Conservation (phyloP, 2,329 filamentous ascomycete species). For the Cryphonectria naterciae region DNA sequence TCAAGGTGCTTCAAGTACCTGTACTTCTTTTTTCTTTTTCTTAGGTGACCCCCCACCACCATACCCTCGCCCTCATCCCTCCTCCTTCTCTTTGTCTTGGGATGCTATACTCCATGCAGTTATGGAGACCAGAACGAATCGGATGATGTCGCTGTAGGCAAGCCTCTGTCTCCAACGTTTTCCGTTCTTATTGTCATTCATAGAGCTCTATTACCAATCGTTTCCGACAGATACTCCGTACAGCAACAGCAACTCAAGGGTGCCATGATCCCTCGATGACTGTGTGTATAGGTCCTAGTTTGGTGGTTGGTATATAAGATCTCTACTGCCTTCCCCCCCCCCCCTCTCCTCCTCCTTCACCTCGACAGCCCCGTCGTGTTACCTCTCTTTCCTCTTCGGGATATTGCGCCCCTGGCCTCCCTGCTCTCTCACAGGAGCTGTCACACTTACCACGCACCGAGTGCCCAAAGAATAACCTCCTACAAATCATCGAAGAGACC, state of each 20-base stretch:
- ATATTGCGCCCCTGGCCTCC: background rate
- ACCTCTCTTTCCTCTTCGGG: background rate
- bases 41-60: no score
- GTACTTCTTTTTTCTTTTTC: background rate
- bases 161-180: background rate
- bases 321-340: background rate
- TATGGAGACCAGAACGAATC: background rate
- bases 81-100: constrained; percentile 2
- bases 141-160: background rate
- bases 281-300: constrained; percentile 2
- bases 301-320: constrained; percentile 2
- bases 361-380: background rate
- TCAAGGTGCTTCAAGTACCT: background rate
- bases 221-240: background rate
- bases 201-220: background rate
- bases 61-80: background rate
- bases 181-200: background rate
- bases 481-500: background rate
- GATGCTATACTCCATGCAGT: constrained; percentile 2
- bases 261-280: constrained; percentile 17
- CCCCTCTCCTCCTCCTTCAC: background rate
- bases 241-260: background rate
- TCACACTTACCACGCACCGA: background rate
- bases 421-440: background rate
- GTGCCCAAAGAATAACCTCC: background rate